A percentile compares a stretch with the other conserved stretches of the same genome.
Evolutionary conservation across 441 rosid genomes (phyloP).

Genomic region (Adansonia gregorii): DNA sequence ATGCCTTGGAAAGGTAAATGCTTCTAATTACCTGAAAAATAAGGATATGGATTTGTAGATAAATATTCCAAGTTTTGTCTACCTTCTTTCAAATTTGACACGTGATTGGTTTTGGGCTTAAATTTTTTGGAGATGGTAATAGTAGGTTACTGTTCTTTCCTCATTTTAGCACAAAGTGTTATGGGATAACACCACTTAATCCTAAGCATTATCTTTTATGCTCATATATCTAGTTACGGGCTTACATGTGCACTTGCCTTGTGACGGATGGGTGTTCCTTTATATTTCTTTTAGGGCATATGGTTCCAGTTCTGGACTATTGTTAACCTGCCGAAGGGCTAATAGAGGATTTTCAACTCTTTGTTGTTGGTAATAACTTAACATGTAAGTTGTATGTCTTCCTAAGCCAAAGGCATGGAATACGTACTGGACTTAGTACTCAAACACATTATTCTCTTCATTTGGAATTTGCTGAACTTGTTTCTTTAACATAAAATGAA

Average conservation of each 20-base stretch:
- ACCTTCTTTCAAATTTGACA: not conserved
- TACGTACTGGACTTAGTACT: not conserved
- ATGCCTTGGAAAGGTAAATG: slow-evolving; percentile 88
- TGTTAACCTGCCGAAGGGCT: not conserved
- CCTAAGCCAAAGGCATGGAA: not conserved
- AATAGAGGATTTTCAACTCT: not conserved
- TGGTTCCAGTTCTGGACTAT: not conserved
- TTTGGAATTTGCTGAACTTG: not conserved
- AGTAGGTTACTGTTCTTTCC: not conserved
- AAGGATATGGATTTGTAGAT: not conserved
- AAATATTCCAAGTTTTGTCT: not conserved
- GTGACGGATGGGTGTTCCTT: not conserved
- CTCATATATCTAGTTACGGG: not conserved
- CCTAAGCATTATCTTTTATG: not conserved
- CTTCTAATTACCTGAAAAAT: not conserved
- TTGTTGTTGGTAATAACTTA: not conserved
- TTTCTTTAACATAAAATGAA: slow-evolving; percentile 7
- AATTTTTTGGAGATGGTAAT: not conserved
- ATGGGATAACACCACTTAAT: not conserved
- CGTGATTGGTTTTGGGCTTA: slow-evolving; percentile 1
- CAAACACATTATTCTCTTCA: not conserved
- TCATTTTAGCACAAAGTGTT: not conserved
- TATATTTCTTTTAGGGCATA: not conserved
- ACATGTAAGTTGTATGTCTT: not conserved
- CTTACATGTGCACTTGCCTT: not conserved